A percentile compares a stretch with the other conserved stretches of the same genome.
Evolutionary conservation across 495 filamentous ascomycete species (phyloP).

Genomic region (Aspergillus conjunctus): DNA sequence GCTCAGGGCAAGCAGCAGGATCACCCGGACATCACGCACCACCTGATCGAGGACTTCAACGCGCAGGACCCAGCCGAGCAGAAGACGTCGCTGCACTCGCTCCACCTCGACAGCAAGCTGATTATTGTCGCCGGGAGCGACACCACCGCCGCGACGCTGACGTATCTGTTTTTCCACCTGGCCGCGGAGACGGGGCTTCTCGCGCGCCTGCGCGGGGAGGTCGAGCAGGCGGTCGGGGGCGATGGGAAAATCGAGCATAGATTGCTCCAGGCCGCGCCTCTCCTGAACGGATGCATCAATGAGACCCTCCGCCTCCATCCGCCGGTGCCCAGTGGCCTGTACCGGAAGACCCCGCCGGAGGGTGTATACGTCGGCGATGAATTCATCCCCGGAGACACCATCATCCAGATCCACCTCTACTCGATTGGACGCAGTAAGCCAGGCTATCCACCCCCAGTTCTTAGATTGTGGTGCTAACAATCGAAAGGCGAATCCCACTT

Average conservation of each 20-base stretch:
- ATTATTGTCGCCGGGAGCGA: constrained; percentile 15
- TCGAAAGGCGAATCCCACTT: constrained; percentile 12
- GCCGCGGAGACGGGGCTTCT: neutral
- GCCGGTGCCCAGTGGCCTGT: constrained; percentile 39
- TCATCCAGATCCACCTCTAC: constrained; percentile 25
- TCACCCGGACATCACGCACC: constrained; percentile 9
- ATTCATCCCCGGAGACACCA: constrained; percentile 44
- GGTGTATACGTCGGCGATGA: constrained; percentile 45
- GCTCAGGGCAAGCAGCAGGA: constrained; percentile 3
- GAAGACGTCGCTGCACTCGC: neutral
- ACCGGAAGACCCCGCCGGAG: constrained; percentile 44
- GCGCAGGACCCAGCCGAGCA: neutral
- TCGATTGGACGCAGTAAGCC: constrained; percentile 3
- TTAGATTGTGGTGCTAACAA: neutral
- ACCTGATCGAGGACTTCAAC: constrained; percentile 10
- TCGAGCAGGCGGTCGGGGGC: constrained; percentile 18
- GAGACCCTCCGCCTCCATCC: constrained; percentile 53
- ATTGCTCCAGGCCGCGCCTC: constrained; percentile 26
- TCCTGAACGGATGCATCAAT: constrained; percentile 53
- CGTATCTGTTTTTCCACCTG: constrained; percentile 1
- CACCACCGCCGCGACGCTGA: constrained; percentile 9
- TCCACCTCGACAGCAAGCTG: constrained; percentile 5
- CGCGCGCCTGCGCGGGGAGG: neutral
- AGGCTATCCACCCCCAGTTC: too few relatives aligned
- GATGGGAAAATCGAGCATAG: constrained; percentile 7